phyloP scores from a whole-genome alignment of 805 yeast genomes.

The Yarrowia sp. region DNA sequence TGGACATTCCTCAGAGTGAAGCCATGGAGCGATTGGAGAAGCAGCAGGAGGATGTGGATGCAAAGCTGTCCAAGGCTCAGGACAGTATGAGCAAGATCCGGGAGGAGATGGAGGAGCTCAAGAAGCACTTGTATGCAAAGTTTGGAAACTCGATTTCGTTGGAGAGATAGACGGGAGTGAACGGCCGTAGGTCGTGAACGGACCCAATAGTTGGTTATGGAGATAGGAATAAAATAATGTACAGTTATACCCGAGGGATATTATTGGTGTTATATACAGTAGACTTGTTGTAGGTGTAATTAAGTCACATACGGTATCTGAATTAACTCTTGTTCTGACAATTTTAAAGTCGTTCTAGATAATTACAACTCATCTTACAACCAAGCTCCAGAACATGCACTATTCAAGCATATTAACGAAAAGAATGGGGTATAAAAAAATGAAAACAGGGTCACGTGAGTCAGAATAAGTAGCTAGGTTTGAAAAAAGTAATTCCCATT shows the following conservation, averaged over 20 bases:
- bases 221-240: too few relatives aligned
- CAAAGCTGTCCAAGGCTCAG: slow-evolving; percentile 48
- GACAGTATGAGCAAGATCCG: slow-evolving; percentile 52
- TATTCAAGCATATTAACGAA: too few relatives aligned
- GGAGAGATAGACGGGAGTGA: slow-evolving; percentile 47
- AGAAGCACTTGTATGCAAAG: slow-evolving; percentile 75
- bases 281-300: too few relatives aligned
- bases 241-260: too few relatives aligned
- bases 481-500: not conserved
- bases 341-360: too few relatives aligned
- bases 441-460: not conserved
- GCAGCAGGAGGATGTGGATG: slow-evolving; percentile 56
- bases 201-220: not conserved
- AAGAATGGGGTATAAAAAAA: too few relatives aligned
- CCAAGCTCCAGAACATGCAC: too few relatives aligned
- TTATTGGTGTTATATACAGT: too few relatives aligned
- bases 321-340: too few relatives aligned
- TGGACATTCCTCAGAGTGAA: slow-evolving; percentile 62
- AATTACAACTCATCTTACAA: too few relatives aligned
- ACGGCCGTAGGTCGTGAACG: not conserved
- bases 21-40: slow-evolving; percentile 67
- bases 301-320: too few relatives aligned
- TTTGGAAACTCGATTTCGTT: slow-evolving; percentile 87
- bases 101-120: slow-evolving; percentile 56
- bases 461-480: not conserved